Base-by-base conservation (phyloP, 495 filamentous ascomycete genomes). In the Rusavskia elegans region DNA sequence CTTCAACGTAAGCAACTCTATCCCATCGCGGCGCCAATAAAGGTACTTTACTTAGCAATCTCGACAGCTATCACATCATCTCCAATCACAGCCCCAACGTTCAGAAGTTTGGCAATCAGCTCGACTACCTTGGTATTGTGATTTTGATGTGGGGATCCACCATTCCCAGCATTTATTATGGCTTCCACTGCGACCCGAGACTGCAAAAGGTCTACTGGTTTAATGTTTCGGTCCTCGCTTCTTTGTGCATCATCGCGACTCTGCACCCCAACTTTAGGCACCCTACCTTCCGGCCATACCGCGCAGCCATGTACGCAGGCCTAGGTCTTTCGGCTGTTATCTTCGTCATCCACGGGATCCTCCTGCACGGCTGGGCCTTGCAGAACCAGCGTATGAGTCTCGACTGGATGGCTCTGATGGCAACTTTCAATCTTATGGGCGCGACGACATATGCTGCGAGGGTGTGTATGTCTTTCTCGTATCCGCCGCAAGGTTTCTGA, bases 121-220 rank as follows among this genome's bases (percentile, higher is more conserved):
- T 77, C 11, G 75, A 79, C 55, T 71, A 73, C 55, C 61, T 70
- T 44, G 74, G 77, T 17, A 71, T 80, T 45, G 61, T 79, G 14
- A 50, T 74, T 9, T 60, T 79, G 10, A 78, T 77, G 69, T 77
- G 71, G 70, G 64, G 68, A 16, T 68, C 74, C 17, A 71, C 68
- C 50, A 60, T 78, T 14, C 72, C 75, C 10, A 67, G 69, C 8
- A 66, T 75, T 9, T 75, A 75, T 56, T 78, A 76, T 57, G 66
- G 65, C 48, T 74, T 78, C 57, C 62, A 64, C 39, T 71, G 69
- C 53, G 54, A 66, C 30, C 55, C 57, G 0, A n/a, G 16, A 13
- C 53, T 70, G 1, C 69, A 68, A 30, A 50, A 52, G 4, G 4
- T 53, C 0, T 76, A 77, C 61, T 72, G 66, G 63, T 23, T 38